Base-by-base conservation (phyloP, 2,329 filamentous ascomycete species). In the Fusarium coffeatum region DNA sequence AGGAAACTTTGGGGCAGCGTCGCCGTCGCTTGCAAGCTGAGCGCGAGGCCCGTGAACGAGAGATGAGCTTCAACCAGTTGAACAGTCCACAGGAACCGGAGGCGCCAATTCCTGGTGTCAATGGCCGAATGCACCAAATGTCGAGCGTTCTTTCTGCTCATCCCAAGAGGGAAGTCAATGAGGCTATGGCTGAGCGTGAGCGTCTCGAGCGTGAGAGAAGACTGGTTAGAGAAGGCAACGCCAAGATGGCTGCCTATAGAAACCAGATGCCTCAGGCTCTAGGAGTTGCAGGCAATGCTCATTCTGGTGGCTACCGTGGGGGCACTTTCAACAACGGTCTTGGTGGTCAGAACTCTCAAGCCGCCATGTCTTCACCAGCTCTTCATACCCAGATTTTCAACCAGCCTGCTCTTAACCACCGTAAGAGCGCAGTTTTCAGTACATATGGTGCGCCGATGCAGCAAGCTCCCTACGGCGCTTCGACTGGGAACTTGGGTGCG, bases 1-100 rank as follows among this genome's bases (percentile, higher is more conserved):
- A 93, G 72, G 93, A 96, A 76, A 95, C 93, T 0, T 83, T 96
- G 0, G 93, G 92, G 12, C 92, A 95, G 78, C 89, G 93, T 13
- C 89, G 92, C 1, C 89, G 88, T 28, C 87, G 93, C 27, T 83
- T 96, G 3, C 92, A 94, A 77, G 89, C 89, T 9, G 89, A 90
- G 74, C 84, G 85, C 27, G 90, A 92, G 78, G 90, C 90, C 9
- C 86, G 88, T 28, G 86, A 87, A 65, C 81, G 84, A 43, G 87
- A 87, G 68, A 86, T 88, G 78, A 82, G 80, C 43, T 76, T 80
- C 40, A 77, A 78, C 56, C 72, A 75, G 20, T 66, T 74, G 22
- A 65, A 68, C 16, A 63, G 61, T n/a, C 50, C 57, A 9, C 48
- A 48, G 20, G 59, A 64, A 22, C 46, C 66, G 7, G 69, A 46